Evolutionary conservation across 75 land plant genomes (phyloP), one percentile per base, ranked within the genome.

Genomic region (Adiantum capillusveneris): DNA sequence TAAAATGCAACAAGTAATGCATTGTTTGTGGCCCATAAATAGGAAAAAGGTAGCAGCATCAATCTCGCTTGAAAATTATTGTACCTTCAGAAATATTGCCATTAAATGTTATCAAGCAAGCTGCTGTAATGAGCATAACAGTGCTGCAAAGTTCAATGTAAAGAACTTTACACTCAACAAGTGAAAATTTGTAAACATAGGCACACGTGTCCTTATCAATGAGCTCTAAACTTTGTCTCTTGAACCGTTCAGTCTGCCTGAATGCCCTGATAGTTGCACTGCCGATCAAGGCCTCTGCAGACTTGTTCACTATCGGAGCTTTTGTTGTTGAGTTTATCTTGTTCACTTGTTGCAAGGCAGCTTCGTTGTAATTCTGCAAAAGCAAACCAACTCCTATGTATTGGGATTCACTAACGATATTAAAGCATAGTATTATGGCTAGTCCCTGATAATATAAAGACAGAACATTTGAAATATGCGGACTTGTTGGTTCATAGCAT

Each of bases 271-370:
- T 91, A 0, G 88, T 82, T 37, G 70, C 70, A 18, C 71, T 83
- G 16, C 97, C 97, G 26, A 51, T 64, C 0, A 77, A 53, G 48
- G 92, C 81, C 73, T 91, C 97, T 0, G 85, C 66, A 39, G 79
- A 66, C 59, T 71, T 72, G 48, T 87, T 81, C 75, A 84, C 76
- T 12, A 91, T 74, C 0, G 97, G 97, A 3, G 97, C 93, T 61
- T 91, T 91, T 17, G 88, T 84, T 16, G 76, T 87, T 26, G 84
- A 85, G 64, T 82, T 78, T 45, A 91, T 80, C 63, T 88, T 71
- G n/a, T 75, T 73, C 17, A 91, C 69, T 63, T 84, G 86, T 57
- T 76, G 60, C 14, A 86, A 79, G 17, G 88, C 54, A 0, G 88
- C 76, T 22, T 71, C 20, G 53, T 87, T 87, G 59, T 81, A 91